Percentiles rank a stretch among this genome's conserved stretches.
phyloP scores from a whole-genome alignment of 345 rosid genomes.

The Arabis alpina region DNA sequence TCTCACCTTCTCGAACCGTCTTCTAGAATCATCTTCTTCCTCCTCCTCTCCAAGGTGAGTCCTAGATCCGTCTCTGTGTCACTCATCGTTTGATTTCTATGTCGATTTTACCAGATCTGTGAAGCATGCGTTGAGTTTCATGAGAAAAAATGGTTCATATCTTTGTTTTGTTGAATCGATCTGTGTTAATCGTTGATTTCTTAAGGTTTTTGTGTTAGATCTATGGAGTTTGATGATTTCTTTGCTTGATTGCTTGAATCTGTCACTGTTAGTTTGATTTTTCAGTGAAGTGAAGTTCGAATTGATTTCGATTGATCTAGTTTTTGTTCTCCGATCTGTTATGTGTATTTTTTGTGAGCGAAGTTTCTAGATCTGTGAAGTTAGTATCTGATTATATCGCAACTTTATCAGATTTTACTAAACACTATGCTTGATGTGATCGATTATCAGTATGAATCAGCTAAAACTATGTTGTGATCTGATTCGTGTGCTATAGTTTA shows the following conservation, averaged over 20 bases:
- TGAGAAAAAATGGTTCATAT: constrained; percentile 14
- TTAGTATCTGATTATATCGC: not conserved
- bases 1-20: constrained; percentile 39
- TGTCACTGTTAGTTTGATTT: constrained; percentile 10
- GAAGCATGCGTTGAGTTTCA: constrained; percentile 20
- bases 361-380: constrained; percentile 23
- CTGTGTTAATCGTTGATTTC: constrained; percentile 24
- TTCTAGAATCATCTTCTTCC: constrained; percentile 30
- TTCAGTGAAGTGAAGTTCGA: constrained; percentile 8
- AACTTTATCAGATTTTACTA: not conserved
- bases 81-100: not conserved
- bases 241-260: not conserved
- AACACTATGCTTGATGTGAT: not conserved
- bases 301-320: constrained; percentile 24
- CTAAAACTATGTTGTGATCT: not conserved
- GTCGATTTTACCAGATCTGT: constrained; percentile 31
- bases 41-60: constrained; percentile 22
- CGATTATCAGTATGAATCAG: not conserved
- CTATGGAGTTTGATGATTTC: constrained; percentile 16
- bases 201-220: constrained; percentile 26
- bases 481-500: constrained; percentile 1
- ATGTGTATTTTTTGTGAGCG: no score
- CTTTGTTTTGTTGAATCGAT: constrained; percentile 25
- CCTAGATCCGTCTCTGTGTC: constrained; percentile 20
- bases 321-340: constrained; percentile 33